Conservation (phyloP, 2,329 filamentous ascomycete genomes). For the Metarhizium rileyi region DNA sequence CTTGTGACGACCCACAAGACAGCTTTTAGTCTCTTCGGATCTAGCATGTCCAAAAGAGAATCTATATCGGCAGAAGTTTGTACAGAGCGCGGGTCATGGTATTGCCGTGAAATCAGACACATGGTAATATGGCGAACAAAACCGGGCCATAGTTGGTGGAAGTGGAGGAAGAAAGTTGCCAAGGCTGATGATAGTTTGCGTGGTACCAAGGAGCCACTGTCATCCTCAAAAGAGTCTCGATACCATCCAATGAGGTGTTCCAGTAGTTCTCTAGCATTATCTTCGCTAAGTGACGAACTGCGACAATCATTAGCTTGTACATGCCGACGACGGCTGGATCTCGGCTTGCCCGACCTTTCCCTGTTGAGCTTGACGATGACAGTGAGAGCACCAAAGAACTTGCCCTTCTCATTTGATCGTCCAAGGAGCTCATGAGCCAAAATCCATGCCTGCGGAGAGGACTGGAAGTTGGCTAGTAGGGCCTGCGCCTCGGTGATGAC, state of each 20-base stretch:
- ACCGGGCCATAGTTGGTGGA: constrained; percentile 55
- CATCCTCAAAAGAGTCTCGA: constrained; percentile 40
- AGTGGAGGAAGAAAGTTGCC: constrained; percentile 65
- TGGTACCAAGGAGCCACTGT: constrained; percentile 50
- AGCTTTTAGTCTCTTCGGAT: constrained; percentile 39
- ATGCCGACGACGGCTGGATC: background rate
- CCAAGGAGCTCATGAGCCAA: constrained; percentile 68
- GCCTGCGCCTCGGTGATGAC: constrained; percentile 51
- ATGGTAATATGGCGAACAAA: constrained; percentile 52
- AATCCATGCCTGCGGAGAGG: constrained; percentile 73
- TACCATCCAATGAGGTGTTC: constrained; percentile 55
- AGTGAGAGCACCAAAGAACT: constrained; percentile 88
- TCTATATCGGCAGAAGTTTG: constrained; percentile 28
- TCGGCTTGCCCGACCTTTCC: constrained; percentile 49
- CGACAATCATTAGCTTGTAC: constrained; percentile 1
- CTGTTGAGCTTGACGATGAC: constrained; percentile 91
- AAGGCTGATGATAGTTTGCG: constrained; percentile 71
- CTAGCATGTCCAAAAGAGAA: constrained; percentile 37
- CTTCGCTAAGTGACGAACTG: constrained; percentile 42
- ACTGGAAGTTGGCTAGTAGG: constrained; percentile 68
- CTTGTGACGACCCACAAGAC: constrained; percentile 51
- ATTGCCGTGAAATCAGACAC: constrained; percentile 35
- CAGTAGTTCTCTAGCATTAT: constrained; percentile 49
- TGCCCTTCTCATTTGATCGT: constrained; percentile 61
- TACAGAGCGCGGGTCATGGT: constrained; percentile 13